Conservation (phyloP, 2,329 filamentous ascomycete genomes). For the Sordariomycetes sp. region DNA sequence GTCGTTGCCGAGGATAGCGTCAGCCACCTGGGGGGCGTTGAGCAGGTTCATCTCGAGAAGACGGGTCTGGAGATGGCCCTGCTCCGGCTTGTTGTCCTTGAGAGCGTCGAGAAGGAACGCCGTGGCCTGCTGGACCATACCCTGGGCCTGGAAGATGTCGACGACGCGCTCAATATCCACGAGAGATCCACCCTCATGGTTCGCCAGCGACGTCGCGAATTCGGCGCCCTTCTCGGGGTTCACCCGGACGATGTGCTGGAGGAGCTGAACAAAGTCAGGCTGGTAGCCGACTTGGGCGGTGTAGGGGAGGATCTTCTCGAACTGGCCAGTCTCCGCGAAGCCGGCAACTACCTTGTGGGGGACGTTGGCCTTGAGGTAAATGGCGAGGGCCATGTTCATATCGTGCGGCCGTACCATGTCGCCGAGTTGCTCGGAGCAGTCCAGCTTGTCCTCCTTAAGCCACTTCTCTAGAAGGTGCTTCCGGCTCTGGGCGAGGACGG, state of each 20-base stretch:
- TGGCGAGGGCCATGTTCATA: constrained; percentile 69
- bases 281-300: constrained; percentile 73
- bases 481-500: constrained; percentile 83
- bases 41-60: constrained; percentile 96
- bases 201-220: constrained; percentile 85
- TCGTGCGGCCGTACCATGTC: constrained; percentile 88
- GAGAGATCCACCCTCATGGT: constrained; percentile 73
- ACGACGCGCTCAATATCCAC: constrained; percentile 91
- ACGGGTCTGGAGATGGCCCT: constrained; percentile 85
- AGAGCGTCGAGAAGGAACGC: constrained; percentile 95
- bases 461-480: constrained; percentile 97
- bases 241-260: constrained; percentile 83
- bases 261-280: constrained; percentile 85
- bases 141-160: constrained; percentile 95
- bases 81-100: constrained; percentile 88
- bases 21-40: constrained; percentile 92
- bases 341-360: constrained; percentile 91
- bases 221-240: constrained; percentile 91
- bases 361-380: constrained; percentile 84
- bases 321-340: constrained; percentile 90
- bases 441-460: constrained; percentile 91
- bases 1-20: constrained; percentile 93
- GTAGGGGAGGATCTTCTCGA: constrained; percentile 93
- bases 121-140: constrained; percentile 94
- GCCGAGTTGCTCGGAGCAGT: constrained; percentile 91